Evolutionary conservation across 371 early-diverging fungal genomes (phyloP).

Genomic region (Mucor saturninus): DNA sequence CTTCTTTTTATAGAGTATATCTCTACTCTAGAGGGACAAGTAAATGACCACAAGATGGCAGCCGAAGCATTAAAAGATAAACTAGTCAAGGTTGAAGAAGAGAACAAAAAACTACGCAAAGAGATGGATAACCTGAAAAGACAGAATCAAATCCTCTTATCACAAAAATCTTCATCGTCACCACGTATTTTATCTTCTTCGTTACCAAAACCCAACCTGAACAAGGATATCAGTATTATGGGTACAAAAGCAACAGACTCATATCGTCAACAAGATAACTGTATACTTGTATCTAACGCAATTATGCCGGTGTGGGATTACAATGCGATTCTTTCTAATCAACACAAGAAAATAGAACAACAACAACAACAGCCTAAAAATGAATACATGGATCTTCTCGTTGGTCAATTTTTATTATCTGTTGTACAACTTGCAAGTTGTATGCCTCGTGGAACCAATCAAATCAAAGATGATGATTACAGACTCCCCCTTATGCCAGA

Average conservation of each 20-base stretch:
- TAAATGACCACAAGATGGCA: conserved; percentile 68
- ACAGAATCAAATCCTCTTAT: conserved; percentile 42
- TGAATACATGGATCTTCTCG: conserved; percentile 20
- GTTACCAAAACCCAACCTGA: conserved; percentile 45
- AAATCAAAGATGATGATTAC: conserved; percentile 8
- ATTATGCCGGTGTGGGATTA: conserved; percentile 55
- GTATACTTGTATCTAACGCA: conserved; percentile 53
- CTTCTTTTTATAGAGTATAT: conserved; percentile 70
- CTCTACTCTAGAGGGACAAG: conserved; percentile 78
- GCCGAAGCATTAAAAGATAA: conserved; percentile 54
- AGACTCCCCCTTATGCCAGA: conserved; percentile 34
- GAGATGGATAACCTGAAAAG: conserved; percentile 55
- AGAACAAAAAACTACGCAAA: conserved; percentile 61
- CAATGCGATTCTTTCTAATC: conserved; percentile 35
- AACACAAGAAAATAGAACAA: background rate
- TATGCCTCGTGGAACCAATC: conserved; percentile 19
- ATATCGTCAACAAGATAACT: conserved; percentile 52
- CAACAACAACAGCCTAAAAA: background rate
- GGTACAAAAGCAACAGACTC: conserved; percentile 53
- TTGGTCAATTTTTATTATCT: conserved; percentile 35
- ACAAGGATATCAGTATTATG: conserved; percentile 52
- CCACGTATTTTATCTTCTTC: conserved; percentile 39
- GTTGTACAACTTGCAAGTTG: conserved; percentile 35
- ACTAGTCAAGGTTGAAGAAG: conserved; percentile 54
- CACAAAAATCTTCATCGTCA: conserved; percentile 23